Conservation (phyloP, 2,329 filamentous ascomycete species). For the Dothistroma pini region DNA sequence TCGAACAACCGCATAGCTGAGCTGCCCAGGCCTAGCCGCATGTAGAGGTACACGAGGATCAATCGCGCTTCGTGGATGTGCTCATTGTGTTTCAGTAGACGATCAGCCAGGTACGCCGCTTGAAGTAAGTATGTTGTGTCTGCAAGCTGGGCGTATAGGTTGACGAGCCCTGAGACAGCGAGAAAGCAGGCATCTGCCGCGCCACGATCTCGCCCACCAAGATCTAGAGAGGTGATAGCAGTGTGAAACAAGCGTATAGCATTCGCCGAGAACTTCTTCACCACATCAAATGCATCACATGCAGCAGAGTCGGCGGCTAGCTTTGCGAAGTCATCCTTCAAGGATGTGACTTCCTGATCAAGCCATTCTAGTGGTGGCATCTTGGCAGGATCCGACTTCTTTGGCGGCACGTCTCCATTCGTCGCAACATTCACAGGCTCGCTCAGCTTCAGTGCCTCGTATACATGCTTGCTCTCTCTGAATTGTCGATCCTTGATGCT, state of each 20-base stretch:
- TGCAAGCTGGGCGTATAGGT: constrained; percentile 22
- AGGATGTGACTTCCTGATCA: constrained; percentile 18
- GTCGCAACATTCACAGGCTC: background rate
- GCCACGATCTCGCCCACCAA: constrained; percentile 18
- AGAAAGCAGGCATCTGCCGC: constrained; percentile 33
- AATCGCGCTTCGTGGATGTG: constrained; percentile 35
- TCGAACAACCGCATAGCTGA: constrained; percentile 32
- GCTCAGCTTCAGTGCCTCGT: constrained; percentile 24
- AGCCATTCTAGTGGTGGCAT: constrained; percentile 23
- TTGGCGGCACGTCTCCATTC: background rate
- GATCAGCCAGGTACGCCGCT: constrained; percentile 31
- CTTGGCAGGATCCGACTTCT: constrained; percentile 6
- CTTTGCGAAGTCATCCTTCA: constrained; percentile 26
- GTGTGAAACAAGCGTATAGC: constrained; percentile 27
- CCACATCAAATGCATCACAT: constrained; percentile 13
- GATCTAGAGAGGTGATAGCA: constrained; percentile 15
- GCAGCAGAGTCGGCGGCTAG: constrained; percentile 14
- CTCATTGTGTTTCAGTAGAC: constrained; percentile 25
- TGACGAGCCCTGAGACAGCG: constrained; percentile 32
- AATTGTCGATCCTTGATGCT: constrained; percentile 22
- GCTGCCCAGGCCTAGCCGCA: constrained; percentile 33
- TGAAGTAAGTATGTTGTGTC: constrained; percentile 28
- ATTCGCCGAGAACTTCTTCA: constrained; percentile 26
- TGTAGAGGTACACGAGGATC: constrained; percentile 35
- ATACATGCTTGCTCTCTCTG: constrained; percentile 32